Conservation (phyloP, 2,329 filamentous ascomycete species). For the Diaporthe amygdali region DNA sequence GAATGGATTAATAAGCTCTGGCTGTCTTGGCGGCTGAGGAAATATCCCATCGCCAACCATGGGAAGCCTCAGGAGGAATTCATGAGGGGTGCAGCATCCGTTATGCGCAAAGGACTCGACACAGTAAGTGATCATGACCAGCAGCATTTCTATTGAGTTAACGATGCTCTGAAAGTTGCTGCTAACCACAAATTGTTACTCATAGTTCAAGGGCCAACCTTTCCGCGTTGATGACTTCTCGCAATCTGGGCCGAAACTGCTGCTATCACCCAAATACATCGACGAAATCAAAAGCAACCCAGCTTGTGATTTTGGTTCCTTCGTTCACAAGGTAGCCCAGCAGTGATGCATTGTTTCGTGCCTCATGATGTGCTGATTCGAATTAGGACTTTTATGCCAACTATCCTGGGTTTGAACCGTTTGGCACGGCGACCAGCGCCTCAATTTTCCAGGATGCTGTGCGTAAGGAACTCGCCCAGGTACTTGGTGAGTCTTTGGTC, state of each 20-base stretch:
- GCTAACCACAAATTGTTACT: background rate
- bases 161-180: background rate
- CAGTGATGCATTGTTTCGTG: background rate
- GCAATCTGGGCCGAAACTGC: conserved; percentile 2
- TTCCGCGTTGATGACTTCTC: conserved; percentile 13
- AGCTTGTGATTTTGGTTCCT: background rate
- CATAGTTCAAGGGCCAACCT: background rate
- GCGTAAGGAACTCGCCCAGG: background rate
- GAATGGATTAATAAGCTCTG: background rate
- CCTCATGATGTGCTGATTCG: background rate
- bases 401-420: conserved; percentile 5
- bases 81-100: background rate
- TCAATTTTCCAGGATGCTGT: background rate
- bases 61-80: conserved; percentile 5
- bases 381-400: background rate
- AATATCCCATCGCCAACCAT: conserved; percentile 1
- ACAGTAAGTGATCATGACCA: background rate
- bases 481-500: background rate
- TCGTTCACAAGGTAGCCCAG: background rate
- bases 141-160: background rate
- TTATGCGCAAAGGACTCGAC: background rate
- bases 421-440: background rate
- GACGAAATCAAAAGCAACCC: background rate
- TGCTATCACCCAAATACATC: background rate
- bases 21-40: background rate